These are phyloP conservation scores for Pterocarpus macrocarpus DNA, from an alignment of 306 rosid species.

Conservation along the genomic window DNA sequence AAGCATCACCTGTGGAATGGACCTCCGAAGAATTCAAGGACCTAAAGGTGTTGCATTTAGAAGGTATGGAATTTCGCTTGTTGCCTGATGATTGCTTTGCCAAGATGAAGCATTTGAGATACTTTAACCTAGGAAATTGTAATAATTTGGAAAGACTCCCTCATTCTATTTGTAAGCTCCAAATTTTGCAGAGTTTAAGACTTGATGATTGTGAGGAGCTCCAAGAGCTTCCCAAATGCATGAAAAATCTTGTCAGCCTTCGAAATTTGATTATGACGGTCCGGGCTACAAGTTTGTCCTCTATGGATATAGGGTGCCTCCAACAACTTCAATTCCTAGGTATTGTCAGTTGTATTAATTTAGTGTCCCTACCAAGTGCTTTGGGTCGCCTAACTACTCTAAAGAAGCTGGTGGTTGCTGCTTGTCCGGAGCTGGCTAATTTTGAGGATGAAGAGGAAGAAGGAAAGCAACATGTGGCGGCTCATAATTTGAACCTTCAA, in stretches of 20 bases:
- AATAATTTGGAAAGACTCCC: background rate
- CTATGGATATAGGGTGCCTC: background rate
- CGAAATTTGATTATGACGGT: background rate
- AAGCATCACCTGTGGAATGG: background rate
- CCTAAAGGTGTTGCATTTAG: background rate
- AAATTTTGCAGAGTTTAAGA: background rate
- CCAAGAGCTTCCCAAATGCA: background rate
- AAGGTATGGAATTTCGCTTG: no score
- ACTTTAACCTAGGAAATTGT: background rate
- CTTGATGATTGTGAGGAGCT: no score
- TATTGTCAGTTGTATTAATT: background rate
- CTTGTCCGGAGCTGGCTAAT: background rate
- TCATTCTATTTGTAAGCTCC: background rate
- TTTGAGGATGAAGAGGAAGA: background rate
- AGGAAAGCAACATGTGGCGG: background rate
- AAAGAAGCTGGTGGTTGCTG: no score
- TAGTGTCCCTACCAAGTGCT: background rate
- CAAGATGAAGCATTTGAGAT: background rate
- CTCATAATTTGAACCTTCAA: background rate
- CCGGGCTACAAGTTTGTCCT: background rate
- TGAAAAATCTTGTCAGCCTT: background rate
- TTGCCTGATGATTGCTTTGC: background rate
- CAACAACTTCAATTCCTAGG: no score
- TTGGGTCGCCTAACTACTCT: background rate
- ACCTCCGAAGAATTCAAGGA: background rate